Conservation (phyloP, 345 rosid genomes). For the Salix dunnii region DNA sequence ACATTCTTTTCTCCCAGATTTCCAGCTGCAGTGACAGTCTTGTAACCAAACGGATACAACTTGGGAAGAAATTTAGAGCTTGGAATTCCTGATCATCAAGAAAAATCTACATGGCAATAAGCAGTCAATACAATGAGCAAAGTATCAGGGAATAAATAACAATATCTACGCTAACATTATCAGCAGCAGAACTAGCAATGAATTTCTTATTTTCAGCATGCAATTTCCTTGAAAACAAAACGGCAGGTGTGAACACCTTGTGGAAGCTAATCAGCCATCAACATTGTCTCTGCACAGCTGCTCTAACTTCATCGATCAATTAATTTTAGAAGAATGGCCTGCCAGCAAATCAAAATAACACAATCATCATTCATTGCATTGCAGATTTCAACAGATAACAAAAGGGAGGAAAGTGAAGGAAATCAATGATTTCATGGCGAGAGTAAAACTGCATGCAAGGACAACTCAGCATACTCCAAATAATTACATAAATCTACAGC, state of each 20-base stretch:
- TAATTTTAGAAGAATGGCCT: conserved; percentile 29
- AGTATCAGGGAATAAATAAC: not conserved
- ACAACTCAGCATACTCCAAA: not conserved
- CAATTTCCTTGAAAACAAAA: not conserved
- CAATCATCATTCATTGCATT: not conserved
- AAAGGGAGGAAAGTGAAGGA: not conserved
- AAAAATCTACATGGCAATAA: not conserved
- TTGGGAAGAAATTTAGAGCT: not conserved
- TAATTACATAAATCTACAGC: not conserved
- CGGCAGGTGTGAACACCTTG: not conserved
- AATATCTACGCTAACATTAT: not conserved
- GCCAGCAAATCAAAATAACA: conserved; percentile 12
- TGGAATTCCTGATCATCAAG: not conserved
- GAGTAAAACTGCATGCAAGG: not conserved
- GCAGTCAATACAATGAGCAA: not conserved
- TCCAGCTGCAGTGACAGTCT: not conserved
- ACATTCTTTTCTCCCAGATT: too few relatives aligned
- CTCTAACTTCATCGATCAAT: conserved; percentile 14
- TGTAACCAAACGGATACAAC: not conserved
- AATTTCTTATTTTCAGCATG: not conserved
- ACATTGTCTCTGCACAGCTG: not conserved
- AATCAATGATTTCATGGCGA: not conserved
- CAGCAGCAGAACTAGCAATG: not conserved
- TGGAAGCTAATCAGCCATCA: not conserved
- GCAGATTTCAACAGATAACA: not conserved